Evolutionary conservation across 768 basidiomycete genomes (phyloP), one percentile per base, ranked within the genome.

Genomic region (Tylopilus subfusipes): DNA sequence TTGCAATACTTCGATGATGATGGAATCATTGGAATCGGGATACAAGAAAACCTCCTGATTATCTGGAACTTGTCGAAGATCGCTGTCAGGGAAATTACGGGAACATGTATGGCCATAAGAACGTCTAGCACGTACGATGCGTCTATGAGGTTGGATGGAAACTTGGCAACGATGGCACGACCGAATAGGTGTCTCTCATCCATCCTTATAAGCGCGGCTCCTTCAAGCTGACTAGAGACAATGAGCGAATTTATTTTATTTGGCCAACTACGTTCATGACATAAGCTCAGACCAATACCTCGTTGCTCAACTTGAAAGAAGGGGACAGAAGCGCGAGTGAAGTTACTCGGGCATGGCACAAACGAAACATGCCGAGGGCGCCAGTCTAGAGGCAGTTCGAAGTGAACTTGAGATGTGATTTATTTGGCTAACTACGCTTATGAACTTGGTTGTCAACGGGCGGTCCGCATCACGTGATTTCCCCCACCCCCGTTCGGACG

Each of bases 21-120:
- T 79, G 64, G 88, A 93, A 60, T 84, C 75, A 46, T 78, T 78
- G 6, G 84, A 88, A 45, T 82, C 71, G 7, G 81, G 80, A 51
- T 85, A 86, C 52, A 97, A 68, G 72, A 93, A 88, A 39, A 97
- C 96, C 67, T 98, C 97, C 70, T 99, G 96, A 5, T 84, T 93
- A 67, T 98, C 89, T 14, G 97, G 95, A 13, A 99, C 77, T 72
- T 98, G 90, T 50, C 96, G 91, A 7, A 85, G 54, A 47, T 78
- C 73, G 55, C 86, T 87, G 64, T 50, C 31, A 36, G 36, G 9
- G 21, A 21, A 21, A 38, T 58, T 34, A 49, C 5, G 21, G 34
- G 18, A 39, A 21, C 44, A 36, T 27, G 24, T 4, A 47, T 21
- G 22, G 12, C 31, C 19, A 48, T 4, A n/a, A 8, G 13, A 5